Conservation (phyloP, 2,329 filamentous ascomycete species). For the Aureobasidium melanogenum region DNA sequence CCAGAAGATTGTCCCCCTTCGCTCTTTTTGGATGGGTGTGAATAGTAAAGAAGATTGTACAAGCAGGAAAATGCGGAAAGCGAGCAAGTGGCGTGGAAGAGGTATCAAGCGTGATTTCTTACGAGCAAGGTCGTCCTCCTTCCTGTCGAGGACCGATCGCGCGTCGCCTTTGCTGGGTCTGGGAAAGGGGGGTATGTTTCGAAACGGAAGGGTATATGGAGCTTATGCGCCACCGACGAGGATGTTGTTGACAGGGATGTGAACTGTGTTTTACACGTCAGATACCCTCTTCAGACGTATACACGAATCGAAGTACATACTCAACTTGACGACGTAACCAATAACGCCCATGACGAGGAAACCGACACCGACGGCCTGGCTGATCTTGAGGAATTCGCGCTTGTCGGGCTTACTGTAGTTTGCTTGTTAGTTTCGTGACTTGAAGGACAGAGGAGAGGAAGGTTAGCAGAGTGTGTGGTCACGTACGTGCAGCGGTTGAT, state of each 20-base stretch:
- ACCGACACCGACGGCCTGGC: slow-evolving; percentile 58
- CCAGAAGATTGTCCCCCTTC: background rate
- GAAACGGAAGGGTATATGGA: background rate
- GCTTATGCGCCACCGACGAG: slow-evolving; percentile 57
- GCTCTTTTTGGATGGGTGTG: background rate
- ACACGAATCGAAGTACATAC: slow-evolving; percentile 31
- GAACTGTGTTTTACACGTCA: too few species aligned
- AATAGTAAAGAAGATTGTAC: background rate
- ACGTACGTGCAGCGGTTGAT: slow-evolving; percentile 40
- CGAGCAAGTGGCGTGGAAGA: background rate
- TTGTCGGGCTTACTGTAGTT: slow-evolving; percentile 34
- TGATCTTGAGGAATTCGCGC: slow-evolving; percentile 51
- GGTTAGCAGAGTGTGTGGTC: background rate
- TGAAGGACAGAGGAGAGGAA: background rate
- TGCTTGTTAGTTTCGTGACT: background rate
- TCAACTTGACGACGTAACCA: slow-evolving; percentile 62
- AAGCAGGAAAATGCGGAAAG: background rate
- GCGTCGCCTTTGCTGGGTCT: background rate
- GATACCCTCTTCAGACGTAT: too few species aligned
- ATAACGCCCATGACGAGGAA: slow-evolving; percentile 64
- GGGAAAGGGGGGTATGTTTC: background rate
- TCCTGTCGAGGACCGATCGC: background rate
- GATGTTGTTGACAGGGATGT: slow-evolving; percentile 63
- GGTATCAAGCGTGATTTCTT: background rate
- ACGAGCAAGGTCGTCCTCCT: background rate